Percentiles rank a stretch among this genome's conserved stretches.
phyloP scores from a whole-genome alignment of 768 basidiomycete genomes.

The Thelephora ganbajun region DNA sequence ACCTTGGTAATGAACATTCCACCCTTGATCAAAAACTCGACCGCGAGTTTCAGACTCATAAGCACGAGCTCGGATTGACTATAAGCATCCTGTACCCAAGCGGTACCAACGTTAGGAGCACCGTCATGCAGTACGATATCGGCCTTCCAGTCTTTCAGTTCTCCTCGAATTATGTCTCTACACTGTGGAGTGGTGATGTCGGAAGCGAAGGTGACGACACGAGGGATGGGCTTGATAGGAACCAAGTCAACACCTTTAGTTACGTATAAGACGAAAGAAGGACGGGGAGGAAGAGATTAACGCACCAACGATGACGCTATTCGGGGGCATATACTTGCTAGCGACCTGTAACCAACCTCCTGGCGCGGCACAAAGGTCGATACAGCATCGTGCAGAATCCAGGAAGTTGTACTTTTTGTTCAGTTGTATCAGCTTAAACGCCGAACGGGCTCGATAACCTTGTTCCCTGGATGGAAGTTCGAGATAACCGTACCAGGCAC shows the following conservation, averaged over 20 bases:
- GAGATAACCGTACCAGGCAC: slow-evolving; percentile 3
- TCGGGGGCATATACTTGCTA: slow-evolving; percentile 91
- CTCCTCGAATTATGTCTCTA: slow-evolving; percentile 69
- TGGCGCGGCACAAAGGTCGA: slow-evolving; percentile 97
- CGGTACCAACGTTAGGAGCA: slow-evolving; percentile 97
- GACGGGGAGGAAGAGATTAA: slow-evolving; percentile 5
- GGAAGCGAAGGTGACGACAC: slow-evolving; percentile 79
- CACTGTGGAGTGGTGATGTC: slow-evolving; percentile 93
- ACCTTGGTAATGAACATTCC: slow-evolving; percentile 97
- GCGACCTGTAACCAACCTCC: slow-evolving; percentile 99
- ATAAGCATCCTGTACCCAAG: slow-evolving; percentile 99
- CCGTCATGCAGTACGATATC: slow-evolving; percentile 98
- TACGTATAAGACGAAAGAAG: slow-evolving; percentile 6
- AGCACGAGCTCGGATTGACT: slow-evolving; percentile 93
- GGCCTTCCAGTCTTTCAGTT: slow-evolving; percentile 98
- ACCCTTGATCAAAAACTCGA: slow-evolving; percentile 85
- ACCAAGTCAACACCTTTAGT: slow-evolving; percentile 82
- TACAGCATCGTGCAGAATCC: slow-evolving; percentile 79
- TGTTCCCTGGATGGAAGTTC: slow-evolving; percentile 56
- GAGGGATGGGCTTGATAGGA: slow-evolving; percentile 90
- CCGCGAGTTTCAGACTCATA: slow-evolving; percentile 88
- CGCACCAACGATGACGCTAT: slow-evolving; percentile 83
- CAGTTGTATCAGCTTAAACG: slow-evolving; percentile 96
- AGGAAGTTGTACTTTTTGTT: slow-evolving; percentile 97
- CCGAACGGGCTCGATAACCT: slow-evolving; percentile 97